A percentile compares a stretch with the other conserved stretches of the same genome.
phyloP scores from a whole-genome alignment of 495 filamentous ascomycete species.

The Podospora conica region DNA sequence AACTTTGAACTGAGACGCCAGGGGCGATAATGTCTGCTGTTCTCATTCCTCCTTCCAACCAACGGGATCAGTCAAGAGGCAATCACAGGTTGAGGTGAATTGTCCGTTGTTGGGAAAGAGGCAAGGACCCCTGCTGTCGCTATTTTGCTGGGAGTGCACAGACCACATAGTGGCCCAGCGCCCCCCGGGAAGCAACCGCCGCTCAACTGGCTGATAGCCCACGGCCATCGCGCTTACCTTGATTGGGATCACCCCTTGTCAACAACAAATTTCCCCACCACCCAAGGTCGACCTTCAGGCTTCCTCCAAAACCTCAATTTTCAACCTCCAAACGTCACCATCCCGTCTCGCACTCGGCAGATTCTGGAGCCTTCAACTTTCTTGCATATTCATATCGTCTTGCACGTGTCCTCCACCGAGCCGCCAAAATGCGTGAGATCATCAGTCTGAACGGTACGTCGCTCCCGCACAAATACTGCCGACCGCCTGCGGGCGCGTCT shows the following conservation, averaged over 20 bases:
- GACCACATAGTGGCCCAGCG: neutral
- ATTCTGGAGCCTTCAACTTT: constrained; percentile 14
- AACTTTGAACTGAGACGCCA: neutral
- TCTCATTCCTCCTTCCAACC: neutral
- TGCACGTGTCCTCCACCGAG: constrained; percentile 13
- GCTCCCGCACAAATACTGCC: constrained; percentile 11
- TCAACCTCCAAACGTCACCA: constrained; percentile 27
- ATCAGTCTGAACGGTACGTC: constrained; percentile 97
- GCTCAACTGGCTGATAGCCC: constrained; percentile 23
- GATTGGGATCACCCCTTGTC: constrained; percentile 27
- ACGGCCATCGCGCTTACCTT: constrained; percentile 24
- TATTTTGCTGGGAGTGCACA: constrained; percentile 5
- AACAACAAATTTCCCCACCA: constrained; percentile 37
- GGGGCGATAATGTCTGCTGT: neutral
- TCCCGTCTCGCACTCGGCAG: constrained; percentile 13
- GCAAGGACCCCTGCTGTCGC: constrained; percentile 1
- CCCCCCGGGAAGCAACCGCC: constrained; percentile 4
- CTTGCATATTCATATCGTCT: constrained; percentile 17
- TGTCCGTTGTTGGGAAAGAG: constrained; percentile 1
- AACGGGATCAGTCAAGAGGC: neutral
- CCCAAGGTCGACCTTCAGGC: constrained; percentile 25
- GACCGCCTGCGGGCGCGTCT: constrained; percentile 25
- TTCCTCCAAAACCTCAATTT: constrained; percentile 31
- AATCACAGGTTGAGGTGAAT: neutral
- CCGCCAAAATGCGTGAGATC: constrained; percentile 90